Percentiles rank a stretch among this genome's conserved stretches.
Evolutionary conservation across 1,284 basidiomycete species (phyloP).

Genomic region (Irpex rosettiformis): DNA sequence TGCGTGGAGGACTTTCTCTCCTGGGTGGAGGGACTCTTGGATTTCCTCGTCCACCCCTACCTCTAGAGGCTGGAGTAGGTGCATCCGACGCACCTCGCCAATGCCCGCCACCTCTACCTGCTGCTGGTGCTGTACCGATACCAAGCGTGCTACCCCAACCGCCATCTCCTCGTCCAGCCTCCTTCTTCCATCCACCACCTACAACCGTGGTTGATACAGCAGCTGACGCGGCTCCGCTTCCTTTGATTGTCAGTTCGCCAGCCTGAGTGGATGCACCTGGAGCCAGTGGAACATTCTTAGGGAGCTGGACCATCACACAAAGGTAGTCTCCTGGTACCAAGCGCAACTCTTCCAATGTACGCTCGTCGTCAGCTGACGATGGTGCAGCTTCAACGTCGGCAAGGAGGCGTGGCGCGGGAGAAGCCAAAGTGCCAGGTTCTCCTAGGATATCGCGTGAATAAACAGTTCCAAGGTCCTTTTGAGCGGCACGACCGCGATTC

Average conservation of each 20-base stretch:
- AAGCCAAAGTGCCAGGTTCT: constrained; percentile 59
- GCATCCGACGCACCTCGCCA: constrained; percentile 63
- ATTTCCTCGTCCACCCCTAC: constrained; percentile 31
- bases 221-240: constrained; percentile 33
- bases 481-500: constrained; percentile 62
- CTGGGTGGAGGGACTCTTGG: constrained; percentile 31
- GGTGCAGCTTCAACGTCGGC: constrained; percentile 43
- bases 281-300: constrained; percentile 53
- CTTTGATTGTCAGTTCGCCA: constrained; percentile 44
- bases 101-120: constrained; percentile 56
- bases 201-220: constrained; percentile 23
- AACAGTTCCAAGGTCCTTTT: constrained; percentile 75
- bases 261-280: constrained; percentile 38
- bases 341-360: constrained; percentile 70
- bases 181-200: constrained; percentile 35
- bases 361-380: constrained; percentile 42
- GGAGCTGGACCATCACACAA: constrained; percentile 64
- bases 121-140: constrained; percentile 23
- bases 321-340: constrained; percentile 78
- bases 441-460: constrained; percentile 79
- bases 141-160: constrained; percentile 43
- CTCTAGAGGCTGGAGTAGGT: constrained; percentile 32
- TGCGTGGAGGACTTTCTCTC: constrained; percentile 36
- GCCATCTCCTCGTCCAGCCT: constrained; percentile 35
- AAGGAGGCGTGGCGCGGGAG: constrained; percentile 54